These are phyloP conservation scores for Arctium minus DNA, from an alignment of 129 eudicot genomes.

Conservation along the genomic window DNA sequence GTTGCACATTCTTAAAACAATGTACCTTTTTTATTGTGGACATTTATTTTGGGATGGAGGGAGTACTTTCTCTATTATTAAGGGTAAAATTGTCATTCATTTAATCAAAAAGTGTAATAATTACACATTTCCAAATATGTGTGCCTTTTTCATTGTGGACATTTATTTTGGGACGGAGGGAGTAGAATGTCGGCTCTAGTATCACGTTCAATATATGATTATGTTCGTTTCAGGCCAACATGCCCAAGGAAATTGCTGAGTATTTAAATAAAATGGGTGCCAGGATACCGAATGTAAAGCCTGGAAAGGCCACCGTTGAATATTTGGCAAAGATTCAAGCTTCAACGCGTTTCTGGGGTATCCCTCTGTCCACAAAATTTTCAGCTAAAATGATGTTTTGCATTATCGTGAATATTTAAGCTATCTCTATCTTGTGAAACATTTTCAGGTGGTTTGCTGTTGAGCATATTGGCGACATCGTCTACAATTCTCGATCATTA, in stretches of 20 bases:
- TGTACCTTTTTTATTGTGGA: too few relatives aligned
- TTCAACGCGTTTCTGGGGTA: constrained; percentile 99
- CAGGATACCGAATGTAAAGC: constrained; percentile 90
- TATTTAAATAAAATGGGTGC: constrained; percentile 97
- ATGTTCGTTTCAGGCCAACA: constrained; percentile 69
- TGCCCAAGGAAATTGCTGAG: constrained; percentile 98
- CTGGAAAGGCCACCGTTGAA: constrained; percentile 91
- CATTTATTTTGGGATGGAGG: too few relatives aligned
- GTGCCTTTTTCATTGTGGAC: neutral
- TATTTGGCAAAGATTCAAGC: constrained; percentile 88
- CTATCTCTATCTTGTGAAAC: constrained; percentile 1
- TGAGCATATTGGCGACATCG: constrained; percentile 76
- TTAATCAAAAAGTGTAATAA: neutral
- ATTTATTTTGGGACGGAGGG: neutral
- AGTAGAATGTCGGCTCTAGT: neutral
- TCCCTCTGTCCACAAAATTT: neutral
- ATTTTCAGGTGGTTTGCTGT: constrained; percentile 75
- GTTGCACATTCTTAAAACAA: too few relatives aligned
- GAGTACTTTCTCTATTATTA: neutral
- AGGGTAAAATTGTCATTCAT: neutral
- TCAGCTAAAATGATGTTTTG: neutral
- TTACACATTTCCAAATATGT: neutral
- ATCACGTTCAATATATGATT: neutral
- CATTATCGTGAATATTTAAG: neutral
- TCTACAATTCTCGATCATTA: constrained; percentile 85